Evolutionary conservation across 2,329 filamentous ascomycete species (phyloP).

Genomic region (Fusarium anguioides): DNA sequence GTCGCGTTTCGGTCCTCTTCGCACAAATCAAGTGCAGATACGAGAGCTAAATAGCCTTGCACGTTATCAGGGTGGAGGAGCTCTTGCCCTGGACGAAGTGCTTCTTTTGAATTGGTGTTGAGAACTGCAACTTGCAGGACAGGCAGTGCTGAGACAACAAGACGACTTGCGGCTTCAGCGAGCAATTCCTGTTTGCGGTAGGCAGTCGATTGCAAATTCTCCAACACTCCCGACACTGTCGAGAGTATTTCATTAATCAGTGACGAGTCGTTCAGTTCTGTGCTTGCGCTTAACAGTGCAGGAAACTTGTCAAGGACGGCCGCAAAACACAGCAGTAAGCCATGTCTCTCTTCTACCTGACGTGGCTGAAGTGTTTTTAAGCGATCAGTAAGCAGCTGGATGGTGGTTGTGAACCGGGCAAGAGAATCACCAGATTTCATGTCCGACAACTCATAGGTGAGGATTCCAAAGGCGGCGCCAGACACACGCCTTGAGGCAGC

Average conservation of each 20-base stretch:
- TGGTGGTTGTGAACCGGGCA: constrained; percentile 47
- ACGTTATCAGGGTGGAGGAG: constrained; percentile 39
- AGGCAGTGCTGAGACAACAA: constrained; percentile 66
- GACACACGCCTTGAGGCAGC: constrained; percentile 77
- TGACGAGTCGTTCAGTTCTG: constrained; percentile 32
- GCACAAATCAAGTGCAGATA: constrained; percentile 32
- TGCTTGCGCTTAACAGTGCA: constrained; percentile 37
- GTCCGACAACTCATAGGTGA: constrained; percentile 59
- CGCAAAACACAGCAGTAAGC: constrained; percentile 71
- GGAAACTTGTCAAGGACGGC: constrained; percentile 64
- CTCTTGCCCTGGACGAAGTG: constrained; percentile 38
- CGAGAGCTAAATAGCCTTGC: constrained; percentile 37
- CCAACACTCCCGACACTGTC: constrained; percentile 52
- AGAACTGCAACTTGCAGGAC: constrained; percentile 55
- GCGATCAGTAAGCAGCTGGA: constrained; percentile 57
- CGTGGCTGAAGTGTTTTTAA: constrained; percentile 60
- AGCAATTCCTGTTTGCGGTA: constrained; percentile 73
- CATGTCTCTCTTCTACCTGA: constrained; percentile 77
- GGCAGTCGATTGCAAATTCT: constrained; percentile 54
- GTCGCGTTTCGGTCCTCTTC: constrained; percentile 1
- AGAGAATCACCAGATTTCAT: constrained; percentile 29
- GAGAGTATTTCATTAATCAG: constrained; percentile 47
- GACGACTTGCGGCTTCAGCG: constrained; percentile 68
- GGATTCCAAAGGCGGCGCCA: constrained; percentile 73
- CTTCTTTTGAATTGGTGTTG: constrained; percentile 6